A percentile compares a stretch with the other conserved stretches of the same genome.
phyloP scores from a whole-genome alignment of 495 filamentous ascomycete species.

The Umbilicaria muhlenbergii region DNA sequence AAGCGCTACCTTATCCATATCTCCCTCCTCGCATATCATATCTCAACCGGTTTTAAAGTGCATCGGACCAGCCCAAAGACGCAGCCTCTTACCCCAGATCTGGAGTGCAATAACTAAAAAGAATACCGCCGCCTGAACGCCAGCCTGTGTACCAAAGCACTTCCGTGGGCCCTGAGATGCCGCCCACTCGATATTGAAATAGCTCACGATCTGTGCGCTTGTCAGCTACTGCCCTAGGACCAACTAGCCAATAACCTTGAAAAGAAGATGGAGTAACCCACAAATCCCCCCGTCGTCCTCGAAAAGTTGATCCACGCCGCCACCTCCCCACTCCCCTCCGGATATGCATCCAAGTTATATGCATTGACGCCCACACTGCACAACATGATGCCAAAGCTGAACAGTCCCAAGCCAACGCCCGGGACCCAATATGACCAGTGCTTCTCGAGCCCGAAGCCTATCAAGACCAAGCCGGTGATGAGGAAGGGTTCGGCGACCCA shows the following conservation, averaged over 20 bases:
- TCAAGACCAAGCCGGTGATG: conserved; percentile 32
- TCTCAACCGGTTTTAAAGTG: no score
- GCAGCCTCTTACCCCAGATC: conserved; percentile 27
- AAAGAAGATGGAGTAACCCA: no score
- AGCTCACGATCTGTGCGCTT: conserved; percentile 20
- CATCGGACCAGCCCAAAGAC: no score
- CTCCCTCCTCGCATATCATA: no score
- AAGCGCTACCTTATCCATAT: no score
- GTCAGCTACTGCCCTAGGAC: no score
- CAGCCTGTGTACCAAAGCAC: conserved; percentile 38
- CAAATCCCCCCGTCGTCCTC: conserved; percentile 21
- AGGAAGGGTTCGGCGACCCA: conserved; percentile 34
- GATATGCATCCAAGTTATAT: conserved; percentile 45
- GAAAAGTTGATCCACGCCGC: conserved; percentile 34
- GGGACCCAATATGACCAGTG: conserved; percentile 40
- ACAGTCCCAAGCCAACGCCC: conserved; percentile 37
- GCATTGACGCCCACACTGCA: conserved; percentile 43
- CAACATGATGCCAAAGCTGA: conserved; percentile 48
- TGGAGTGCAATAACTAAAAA: conserved; percentile 27
- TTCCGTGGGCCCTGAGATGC: conserved; percentile 14
- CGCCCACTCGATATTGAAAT: conserved; percentile 28
- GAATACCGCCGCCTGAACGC: conserved; percentile 24
- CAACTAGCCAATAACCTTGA: no score
- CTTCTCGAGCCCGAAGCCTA: conserved; percentile 38
- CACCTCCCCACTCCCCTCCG: conserved; percentile 40